Percentiles rank a stretch among this genome's conserved stretches.
Evolutionary conservation across 768 basidiomycete species (phyloP).

Genomic region (Asterophora parasitica): DNA sequence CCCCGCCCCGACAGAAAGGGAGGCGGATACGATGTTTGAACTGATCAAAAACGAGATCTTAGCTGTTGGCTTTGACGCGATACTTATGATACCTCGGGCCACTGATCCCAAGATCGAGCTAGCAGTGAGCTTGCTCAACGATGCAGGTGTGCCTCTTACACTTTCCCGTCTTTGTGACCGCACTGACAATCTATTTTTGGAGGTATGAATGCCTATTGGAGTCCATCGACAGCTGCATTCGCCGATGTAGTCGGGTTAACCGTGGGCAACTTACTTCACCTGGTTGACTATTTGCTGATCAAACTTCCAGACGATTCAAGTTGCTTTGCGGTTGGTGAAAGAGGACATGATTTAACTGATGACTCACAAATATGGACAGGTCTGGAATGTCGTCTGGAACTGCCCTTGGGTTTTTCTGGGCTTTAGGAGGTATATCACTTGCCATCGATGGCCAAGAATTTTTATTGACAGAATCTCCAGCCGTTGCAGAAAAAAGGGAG

Average conservation of each 20-base stretch:
- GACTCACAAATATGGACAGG: slow-evolving; percentile 24
- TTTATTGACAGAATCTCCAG: slow-evolving; percentile 22
- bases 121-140: slow-evolving; percentile 61
- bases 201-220: slow-evolving; percentile 75
- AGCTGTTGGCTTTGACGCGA: slow-evolving; percentile 64
- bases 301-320: slow-evolving; percentile 49
- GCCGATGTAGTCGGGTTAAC: slow-evolving; percentile 62
- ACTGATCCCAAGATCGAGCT: slow-evolving; percentile 56
- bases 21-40: slow-evolving; percentile 64
- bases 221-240: slow-evolving; percentile 47
- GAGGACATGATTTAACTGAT: too few species aligned
- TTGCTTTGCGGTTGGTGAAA: slow-evolving; percentile 51
- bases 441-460: not conserved
- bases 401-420: slow-evolving; percentile 71
- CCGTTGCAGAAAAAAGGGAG: slow-evolving; percentile 57
- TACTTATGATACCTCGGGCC: slow-evolving; percentile 57
- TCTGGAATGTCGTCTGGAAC: slow-evolving; percentile 68
- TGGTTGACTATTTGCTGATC: too few species aligned
- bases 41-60: slow-evolving; percentile 68
- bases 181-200: not conserved
- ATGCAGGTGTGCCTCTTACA: slow-evolving; percentile 44
- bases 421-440: slow-evolving; percentile 45
- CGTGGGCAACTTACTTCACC: slow-evolving; percentile 30
- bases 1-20: slow-evolving; percentile 43
- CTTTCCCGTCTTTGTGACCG: not conserved